Conservation (phyloP, 2,329 filamentous ascomycete species). For the Raffaelea arxii region DNA sequence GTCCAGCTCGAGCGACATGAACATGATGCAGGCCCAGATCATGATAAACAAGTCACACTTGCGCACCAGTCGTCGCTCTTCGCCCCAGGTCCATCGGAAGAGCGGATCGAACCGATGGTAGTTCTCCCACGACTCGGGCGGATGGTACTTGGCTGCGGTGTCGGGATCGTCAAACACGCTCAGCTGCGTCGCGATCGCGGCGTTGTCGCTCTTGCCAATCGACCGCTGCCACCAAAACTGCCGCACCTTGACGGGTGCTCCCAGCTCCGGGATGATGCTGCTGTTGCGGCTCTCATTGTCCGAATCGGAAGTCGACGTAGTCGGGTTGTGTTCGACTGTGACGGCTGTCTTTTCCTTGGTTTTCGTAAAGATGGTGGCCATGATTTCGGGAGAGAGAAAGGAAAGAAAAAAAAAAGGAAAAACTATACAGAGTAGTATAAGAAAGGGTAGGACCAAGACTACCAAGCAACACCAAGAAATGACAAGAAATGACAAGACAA, state of each 20-base stretch:
- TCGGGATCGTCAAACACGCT: constrained; percentile 29
- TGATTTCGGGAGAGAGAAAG: constrained; percentile 16
- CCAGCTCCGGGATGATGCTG: constrained; percentile 16
- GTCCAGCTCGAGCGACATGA: constrained; percentile 40
- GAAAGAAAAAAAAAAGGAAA: neutral
- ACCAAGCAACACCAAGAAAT: neutral
- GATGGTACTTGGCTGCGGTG: constrained; percentile 24
- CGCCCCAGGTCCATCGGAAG: constrained; percentile 30
- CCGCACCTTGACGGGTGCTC: constrained; percentile 17
- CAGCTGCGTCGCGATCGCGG: constrained; percentile 26
- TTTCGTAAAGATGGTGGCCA: constrained; percentile 17
- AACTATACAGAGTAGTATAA: neutral
- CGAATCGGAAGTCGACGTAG: constrained; percentile 2
- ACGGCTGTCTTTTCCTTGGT: constrained; percentile 4
- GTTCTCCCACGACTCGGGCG: constrained; percentile 25
- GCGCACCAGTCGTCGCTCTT: constrained; percentile 27
- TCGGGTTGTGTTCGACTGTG: constrained; percentile 3
- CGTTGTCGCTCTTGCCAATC: constrained; percentile 15
- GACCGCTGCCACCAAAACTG: constrained; percentile 24
- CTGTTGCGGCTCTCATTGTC: neutral
- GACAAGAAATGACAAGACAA: no score
- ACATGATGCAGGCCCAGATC: constrained; percentile 38
- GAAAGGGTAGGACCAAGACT: neutral
- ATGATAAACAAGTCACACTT: constrained; percentile 36
- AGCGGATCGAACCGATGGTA: constrained; percentile 36